phyloP scores from a whole-genome alignment of 331 rosid species.

The Pyracantha coccinea region DNA sequence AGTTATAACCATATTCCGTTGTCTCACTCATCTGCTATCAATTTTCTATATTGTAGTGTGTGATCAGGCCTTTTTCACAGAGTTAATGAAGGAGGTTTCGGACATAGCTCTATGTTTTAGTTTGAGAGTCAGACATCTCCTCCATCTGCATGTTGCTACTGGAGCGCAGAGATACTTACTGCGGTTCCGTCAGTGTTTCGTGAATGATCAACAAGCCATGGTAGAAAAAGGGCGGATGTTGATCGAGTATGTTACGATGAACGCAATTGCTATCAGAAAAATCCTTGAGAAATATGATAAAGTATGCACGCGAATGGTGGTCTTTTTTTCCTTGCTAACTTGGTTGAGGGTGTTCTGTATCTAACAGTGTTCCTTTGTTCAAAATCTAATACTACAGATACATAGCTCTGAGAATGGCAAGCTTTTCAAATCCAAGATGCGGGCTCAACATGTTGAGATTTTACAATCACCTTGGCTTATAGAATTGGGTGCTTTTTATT shows the following conservation, averaged over 20 bases:
- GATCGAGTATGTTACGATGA: constrained; percentile 79
- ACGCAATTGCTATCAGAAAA: constrained; percentile 68
- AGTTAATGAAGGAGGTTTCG: constrained; percentile 81
- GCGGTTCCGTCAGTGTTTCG: constrained; percentile 55
- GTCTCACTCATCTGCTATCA: background rate
- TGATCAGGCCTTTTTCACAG: constrained; percentile 71
- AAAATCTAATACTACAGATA: constrained; percentile 34
- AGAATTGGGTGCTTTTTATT: constrained; percentile 82
- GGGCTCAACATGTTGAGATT: constrained; percentile 66
- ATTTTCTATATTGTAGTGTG: constrained; percentile 40
- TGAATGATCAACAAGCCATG: constrained; percentile 41
- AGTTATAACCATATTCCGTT: background rate
- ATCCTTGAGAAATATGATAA: constrained; percentile 95
- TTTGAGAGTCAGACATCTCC: constrained; percentile 71
- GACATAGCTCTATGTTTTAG: constrained; percentile 60
- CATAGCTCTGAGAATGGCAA: constrained; percentile 73
- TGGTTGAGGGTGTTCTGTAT: background rate
- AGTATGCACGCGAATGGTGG: constrained; percentile 31
- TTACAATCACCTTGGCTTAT: constrained; percentile 89
- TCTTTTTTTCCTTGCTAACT: background rate
- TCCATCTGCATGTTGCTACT: constrained; percentile 64
- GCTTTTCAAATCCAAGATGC: constrained; percentile 72
- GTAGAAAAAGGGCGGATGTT: constrained; percentile 64
- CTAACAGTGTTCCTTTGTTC: background rate
- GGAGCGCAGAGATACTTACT: constrained; percentile 65